A percentile compares a stretch with the other conserved stretches of the same genome.
Evolutionary conservation across 805 yeast species (phyloP).

Genomic region (Scheffersomyces lignosus): DNA sequence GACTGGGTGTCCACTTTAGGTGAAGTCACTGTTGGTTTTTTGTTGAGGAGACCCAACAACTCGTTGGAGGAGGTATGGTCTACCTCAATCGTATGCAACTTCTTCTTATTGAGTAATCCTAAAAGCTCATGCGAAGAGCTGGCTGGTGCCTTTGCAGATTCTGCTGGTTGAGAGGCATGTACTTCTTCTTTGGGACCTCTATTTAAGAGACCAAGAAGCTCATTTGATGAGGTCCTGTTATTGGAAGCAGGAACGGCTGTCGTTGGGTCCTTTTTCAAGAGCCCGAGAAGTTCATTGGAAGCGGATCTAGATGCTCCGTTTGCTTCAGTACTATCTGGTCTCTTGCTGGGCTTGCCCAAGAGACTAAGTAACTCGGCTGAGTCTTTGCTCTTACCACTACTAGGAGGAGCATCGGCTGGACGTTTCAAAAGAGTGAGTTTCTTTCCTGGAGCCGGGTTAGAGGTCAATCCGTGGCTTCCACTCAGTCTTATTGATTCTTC

Average conservation of each 20-base stretch:
- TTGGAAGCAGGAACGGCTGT: constrained; percentile 1
- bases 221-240: constrained; percentile 3
- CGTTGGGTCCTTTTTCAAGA: constrained; percentile 10
- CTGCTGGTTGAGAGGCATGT: constrained; percentile 1
- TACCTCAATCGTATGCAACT: not conserved
- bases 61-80: constrained; percentile 10
- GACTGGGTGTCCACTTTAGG: no score
- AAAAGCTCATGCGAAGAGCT: constrained; percentile 12
- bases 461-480: constrained; percentile 7
- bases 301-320: not conserved
- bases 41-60: constrained; percentile 15
- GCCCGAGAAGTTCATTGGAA: constrained; percentile 5
- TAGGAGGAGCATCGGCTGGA: constrained; percentile 12
- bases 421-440: constrained; percentile 31
- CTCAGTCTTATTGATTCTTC: constrained; percentile 18
- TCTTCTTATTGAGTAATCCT: constrained; percentile 8
- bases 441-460: constrained; percentile 17
- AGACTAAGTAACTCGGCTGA: constrained; percentile 14
- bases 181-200: constrained; percentile 7
- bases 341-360: constrained; percentile 7
- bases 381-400: not conserved
- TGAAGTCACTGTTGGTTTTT: constrained; percentile 1
- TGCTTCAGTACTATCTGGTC: not conserved
- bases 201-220: constrained; percentile 11
- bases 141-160: not conserved